phyloP scores from a whole-genome alignment of 768 basidiomycete genomes.

The Lactarius pseudohatsudake region DNA sequence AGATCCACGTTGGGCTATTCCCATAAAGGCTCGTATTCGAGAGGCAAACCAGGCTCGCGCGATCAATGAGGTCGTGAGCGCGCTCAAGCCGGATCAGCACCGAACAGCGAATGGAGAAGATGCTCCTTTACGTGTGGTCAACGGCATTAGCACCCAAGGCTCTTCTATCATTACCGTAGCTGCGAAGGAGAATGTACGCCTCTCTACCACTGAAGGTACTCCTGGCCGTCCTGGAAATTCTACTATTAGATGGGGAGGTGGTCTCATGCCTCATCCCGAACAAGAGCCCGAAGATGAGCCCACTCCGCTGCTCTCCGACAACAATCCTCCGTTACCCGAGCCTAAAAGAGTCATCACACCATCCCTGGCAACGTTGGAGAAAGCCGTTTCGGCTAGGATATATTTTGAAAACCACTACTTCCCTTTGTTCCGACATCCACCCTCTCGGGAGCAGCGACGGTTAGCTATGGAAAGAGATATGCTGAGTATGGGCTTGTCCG shows the following conservation, averaged over 20 bases:
- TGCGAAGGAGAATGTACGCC: constrained; percentile 63
- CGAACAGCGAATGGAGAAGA: constrained; percentile 43
- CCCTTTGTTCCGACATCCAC: constrained; percentile 77
- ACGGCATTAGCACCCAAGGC: constrained; percentile 67
- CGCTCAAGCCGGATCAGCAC: constrained; percentile 57
- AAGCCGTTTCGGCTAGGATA: constrained; percentile 87
- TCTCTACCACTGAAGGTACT: constrained; percentile 46
- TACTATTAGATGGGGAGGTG: constrained; percentile 58
- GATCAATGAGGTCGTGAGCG: constrained; percentile 74
- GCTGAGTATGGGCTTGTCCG: constrained; percentile 65
- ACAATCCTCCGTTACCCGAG: constrained; percentile 35
- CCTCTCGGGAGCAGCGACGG: constrained; percentile 82
- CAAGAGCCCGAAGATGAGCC: constrained; percentile 56
- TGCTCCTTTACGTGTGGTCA: constrained; percentile 72
- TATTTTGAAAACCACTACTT: constrained; percentile 94
- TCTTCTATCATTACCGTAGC: constrained; percentile 76
- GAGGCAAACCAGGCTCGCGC: constrained; percentile 66
- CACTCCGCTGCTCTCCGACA: constrained; percentile 35
- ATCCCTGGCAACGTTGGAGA: constrained; percentile 89
- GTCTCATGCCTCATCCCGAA: constrained; percentile 66
- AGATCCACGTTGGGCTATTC: constrained; percentile 89
- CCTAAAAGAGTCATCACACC: constrained; percentile 69
- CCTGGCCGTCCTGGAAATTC: constrained; percentile 61
- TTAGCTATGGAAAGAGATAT: constrained; percentile 88
- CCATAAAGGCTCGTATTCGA: constrained; percentile 78